Base-by-base conservation (phyloP, 2,329 filamentous ascomycete species). In the Colletotrichum lupini region DNA sequence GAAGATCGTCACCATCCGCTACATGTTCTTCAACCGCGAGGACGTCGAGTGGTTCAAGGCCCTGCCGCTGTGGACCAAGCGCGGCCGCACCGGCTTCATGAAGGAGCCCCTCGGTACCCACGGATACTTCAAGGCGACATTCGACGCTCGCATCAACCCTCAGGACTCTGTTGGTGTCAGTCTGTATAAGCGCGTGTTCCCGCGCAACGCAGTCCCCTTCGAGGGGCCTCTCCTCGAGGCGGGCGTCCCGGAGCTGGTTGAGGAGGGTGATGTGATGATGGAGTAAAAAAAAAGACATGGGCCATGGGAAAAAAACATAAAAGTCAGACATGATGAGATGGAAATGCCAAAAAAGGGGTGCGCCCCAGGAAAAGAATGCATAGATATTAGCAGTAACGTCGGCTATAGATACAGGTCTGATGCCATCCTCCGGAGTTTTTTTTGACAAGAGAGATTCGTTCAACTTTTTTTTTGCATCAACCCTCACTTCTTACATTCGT, bases 61-160 rank as follows among this genome's bases (percentile, higher is more conserved):
- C 1, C 83, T 99, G 80, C 96, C 97, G 73, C 84, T 99, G 75
- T 99, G 96, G 95, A 99, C 97, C 5, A 94, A 91, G 85, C 87
- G 96, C 35, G 97, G 97, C 7, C 88, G 97, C 75, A 94, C 91
- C 77, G 97, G 97, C 9, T 98, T 92, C 82, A 91, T 99, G 86
- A 98, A 98, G 87, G 97, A 99, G 86, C 90, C 93, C 71, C 85
- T 99, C 62, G 97, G 97, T 78, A 99, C 97, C 46, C 97, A 99
- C 83, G 97, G 97, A n/a, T 99, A 99, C 86, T 98, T 98, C 90
- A 99, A 99, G 88, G 97, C 97, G 14, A 98, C 93, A 2, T 99
- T 99, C 85, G 97, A 99, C 82, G 95, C 92, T 14, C 94, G 93
- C 81, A 96, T 99, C 82, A 98, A 98, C 83, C 95, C 97, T 1